Conservation (phyloP, 768 basidiomycete species). For the Pisolithus microcarpus region DNA sequence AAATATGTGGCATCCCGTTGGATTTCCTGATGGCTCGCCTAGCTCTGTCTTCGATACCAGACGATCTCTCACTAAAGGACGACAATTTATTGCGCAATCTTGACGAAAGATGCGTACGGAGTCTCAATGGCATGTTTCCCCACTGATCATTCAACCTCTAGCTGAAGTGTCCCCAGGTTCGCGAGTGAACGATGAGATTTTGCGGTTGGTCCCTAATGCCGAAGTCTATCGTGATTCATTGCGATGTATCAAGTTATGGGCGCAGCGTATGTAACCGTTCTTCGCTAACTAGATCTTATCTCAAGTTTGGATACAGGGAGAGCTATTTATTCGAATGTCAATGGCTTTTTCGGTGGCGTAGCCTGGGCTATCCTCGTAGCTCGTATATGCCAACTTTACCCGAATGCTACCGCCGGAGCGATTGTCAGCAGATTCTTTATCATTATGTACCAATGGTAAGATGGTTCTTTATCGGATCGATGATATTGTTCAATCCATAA, state of each 20-base stretch:
- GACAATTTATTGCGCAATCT: slow-evolving; percentile 88
- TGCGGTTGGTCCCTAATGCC: slow-evolving; percentile 91
- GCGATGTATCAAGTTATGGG: slow-evolving; percentile 97
- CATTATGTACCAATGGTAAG: slow-evolving; percentile 92
- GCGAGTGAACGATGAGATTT: slow-evolving; percentile 90
- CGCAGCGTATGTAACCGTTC: slow-evolving; percentile 62
- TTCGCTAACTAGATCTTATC: background rate
- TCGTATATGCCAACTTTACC: slow-evolving; percentile 97
- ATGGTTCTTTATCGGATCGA: background rate
- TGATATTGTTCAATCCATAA: slow-evolving; percentile 2
- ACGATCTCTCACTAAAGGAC: slow-evolving; percentile 83
- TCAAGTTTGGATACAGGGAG: slow-evolving; percentile 46
- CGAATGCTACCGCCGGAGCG: slow-evolving; percentile 87
- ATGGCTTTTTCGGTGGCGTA: slow-evolving; percentile 95
- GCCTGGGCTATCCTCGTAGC: slow-evolving; percentile 99
- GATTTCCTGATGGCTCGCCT: slow-evolving; percentile 93
- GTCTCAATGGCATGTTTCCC: slow-evolving; percentile 66
- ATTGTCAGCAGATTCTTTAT: slow-evolving; percentile 98
- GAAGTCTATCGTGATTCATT: slow-evolving; percentile 91
- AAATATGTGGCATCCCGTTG: slow-evolving; percentile 85
- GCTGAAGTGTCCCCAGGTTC: slow-evolving; percentile 54
- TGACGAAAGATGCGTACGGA: slow-evolving; percentile 91
- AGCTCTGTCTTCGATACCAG: slow-evolving; percentile 81
- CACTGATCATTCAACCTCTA: background rate
- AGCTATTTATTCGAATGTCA: slow-evolving; percentile 97